Evolutionary conservation across 2,329 filamentous ascomycete genomes (phyloP).

Genomic region (Fusarium begoniae): DNA sequence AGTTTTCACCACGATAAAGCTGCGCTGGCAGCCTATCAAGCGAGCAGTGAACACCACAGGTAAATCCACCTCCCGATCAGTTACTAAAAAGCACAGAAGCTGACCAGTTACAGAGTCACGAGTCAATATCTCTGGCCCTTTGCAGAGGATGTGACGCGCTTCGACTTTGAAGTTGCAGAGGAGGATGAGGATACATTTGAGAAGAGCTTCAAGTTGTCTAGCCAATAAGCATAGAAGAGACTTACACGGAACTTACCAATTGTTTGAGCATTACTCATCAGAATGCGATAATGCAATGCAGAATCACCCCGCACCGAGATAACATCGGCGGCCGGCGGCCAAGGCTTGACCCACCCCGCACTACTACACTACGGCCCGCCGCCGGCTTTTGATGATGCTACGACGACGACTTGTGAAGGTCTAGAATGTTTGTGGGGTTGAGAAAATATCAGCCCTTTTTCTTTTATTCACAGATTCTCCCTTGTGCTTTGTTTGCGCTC

Average conservation of each 20-base stretch:
- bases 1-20: slow-evolving; percentile 59
- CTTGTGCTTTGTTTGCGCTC: not conserved
- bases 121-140: slow-evolving; percentile 61
- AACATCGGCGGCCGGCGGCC: slow-evolving; percentile 18
- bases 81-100: accelerated
- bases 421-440: slow-evolving; percentile 1
- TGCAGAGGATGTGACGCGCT: slow-evolving; percentile 61
- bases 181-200: slow-evolving; percentile 48
- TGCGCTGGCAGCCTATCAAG: slow-evolving; percentile 61
- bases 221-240: not conserved
- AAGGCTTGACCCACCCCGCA: slow-evolving; percentile 3
- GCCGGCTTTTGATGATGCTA: slow-evolving; percentile 10
- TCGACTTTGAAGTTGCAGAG: slow-evolving; percentile 62
- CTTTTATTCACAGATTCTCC: not conserved
- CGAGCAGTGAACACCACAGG: slow-evolving; percentile 61
- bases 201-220: slow-evolving; percentile 10
- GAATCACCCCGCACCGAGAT: slow-evolving; percentile 3
- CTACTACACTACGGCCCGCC: not conserved
- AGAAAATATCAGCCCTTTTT: not conserved
- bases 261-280: not conserved
- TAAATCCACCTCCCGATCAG: slow-evolving; percentile 24
- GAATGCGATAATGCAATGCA: not conserved
- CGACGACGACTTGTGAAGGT: not conserved
- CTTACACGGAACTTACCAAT: not conserved
- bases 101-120: slow-evolving; percentile 55